Evolutionary conservation across 306 rosid genomes (phyloP), one percentile per base, ranked within the genome.

Genomic region (Fagus crenata): DNA sequence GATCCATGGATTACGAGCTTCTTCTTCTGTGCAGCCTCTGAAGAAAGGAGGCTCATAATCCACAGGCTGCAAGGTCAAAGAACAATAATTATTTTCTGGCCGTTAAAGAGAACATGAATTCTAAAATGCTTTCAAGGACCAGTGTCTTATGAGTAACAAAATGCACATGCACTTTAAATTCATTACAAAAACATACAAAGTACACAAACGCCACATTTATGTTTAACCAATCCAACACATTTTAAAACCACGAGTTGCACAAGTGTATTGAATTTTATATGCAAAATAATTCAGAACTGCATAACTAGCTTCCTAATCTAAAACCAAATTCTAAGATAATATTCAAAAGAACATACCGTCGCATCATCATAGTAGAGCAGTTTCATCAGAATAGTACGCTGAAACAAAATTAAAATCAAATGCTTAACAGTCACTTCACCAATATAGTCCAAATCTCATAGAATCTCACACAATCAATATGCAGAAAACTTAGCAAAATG

Each of bases 31-130:
- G 86, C 93, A 96, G 71, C 90, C 76, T 81, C 89, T 87, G 90
- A 92, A 96, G 88, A 96, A 92, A 43, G 99, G 99, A 82, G 99
- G 99, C 83, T 95, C 96, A 71, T 95, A 95, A 78, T 95, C 97
- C 13, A 71, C 86, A 61, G 96, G 99, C 99, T 92, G 96, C 93
- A 90, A 68, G 43, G 67, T 37, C 51, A 84, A 67, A 67, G 49
- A 59, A 72, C 63, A 74, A 46, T 12, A 14, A 18, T n/a, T 22
- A 2, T 14, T n/a, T 41, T 67, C 8, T 28, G 55, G 28, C 28
- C 1, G n/a, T 70, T 46, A n/a, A 33, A 32, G 40, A 31, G 40
- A 59, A 33, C 32, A 60, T 60, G 40, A 60, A 60, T 32, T 32
- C 3, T 32, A 4, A 32, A 60, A 12, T 31, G 8, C n/a, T 60